These are phyloP conservation scores for Candida alai DNA, from an alignment of 805 yeast species.

Conservation along the genomic window DNA sequence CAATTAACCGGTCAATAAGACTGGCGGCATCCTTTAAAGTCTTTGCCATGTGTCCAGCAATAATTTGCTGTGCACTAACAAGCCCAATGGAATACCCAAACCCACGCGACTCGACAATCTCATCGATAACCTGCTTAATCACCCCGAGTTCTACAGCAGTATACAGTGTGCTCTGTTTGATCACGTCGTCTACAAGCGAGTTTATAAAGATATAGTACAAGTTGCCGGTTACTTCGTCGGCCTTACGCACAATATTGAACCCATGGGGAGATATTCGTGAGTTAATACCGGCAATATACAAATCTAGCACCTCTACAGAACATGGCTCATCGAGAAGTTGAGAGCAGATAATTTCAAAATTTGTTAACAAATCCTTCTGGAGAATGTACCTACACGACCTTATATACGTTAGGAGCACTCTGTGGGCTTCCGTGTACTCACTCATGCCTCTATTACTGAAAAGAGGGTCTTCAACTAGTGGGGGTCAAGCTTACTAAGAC, in stretches of 20 bases:
- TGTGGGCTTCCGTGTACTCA: slow-evolving; percentile 11
- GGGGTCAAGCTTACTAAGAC: not conserved
- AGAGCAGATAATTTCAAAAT: slow-evolving; percentile 17
- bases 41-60: slow-evolving; percentile 22
- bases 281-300: slow-evolving; percentile 27
- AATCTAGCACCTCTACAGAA: slow-evolving; percentile 10
- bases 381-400: slow-evolving; percentile 21
- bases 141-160: slow-evolving; percentile 38
- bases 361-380: slow-evolving; percentile 17
- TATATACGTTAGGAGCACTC: slow-evolving; percentile 28
- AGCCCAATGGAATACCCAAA: slow-evolving; percentile 32
- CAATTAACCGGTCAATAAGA: slow-evolving; percentile 38
- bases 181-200: slow-evolving; percentile 33
- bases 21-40: slow-evolving; percentile 33
- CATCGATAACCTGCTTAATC: slow-evolving; percentile 45
- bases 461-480: not conserved
- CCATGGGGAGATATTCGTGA: slow-evolving; percentile 31
- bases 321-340: slow-evolving; percentile 7
- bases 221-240: slow-evolving; percentile 31
- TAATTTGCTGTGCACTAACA: slow-evolving; percentile 32
- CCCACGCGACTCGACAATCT: slow-evolving; percentile 35
- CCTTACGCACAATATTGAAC: slow-evolving; percentile 39
- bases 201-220: slow-evolving; percentile 39
- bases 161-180: slow-evolving; percentile 36
- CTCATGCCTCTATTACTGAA: slow-evolving; percentile 1